Evolutionary conservation across 2,329 filamentous ascomycete genomes (phyloP).

Genomic region (Aspergillus sp.): DNA sequence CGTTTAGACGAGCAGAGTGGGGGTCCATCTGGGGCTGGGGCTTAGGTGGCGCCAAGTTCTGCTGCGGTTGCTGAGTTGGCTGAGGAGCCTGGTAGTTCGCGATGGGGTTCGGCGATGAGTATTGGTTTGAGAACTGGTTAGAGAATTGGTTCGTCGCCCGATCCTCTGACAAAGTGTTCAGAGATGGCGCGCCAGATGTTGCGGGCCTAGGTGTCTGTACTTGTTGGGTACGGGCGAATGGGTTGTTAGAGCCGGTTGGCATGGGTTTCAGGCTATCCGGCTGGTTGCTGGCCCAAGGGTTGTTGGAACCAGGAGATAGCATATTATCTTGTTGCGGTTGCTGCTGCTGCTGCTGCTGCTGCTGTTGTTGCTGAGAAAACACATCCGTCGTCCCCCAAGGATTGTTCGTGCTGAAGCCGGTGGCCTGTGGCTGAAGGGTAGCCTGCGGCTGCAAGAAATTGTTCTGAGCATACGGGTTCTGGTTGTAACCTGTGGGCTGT

Average conservation of each 20-base stretch:
- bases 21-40: conserved; percentile 48
- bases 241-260: conserved; percentile 95
- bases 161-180: conserved; percentile 79
- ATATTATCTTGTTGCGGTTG: conserved; percentile 57
- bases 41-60: conserved; percentile 28
- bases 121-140: conserved; percentile 58
- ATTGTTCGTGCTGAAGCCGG: conserved; percentile 56
- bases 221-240: conserved; percentile 71
- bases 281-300: conserved; percentile 77
- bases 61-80: conserved; percentile 25
- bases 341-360: conserved; percentile 35
- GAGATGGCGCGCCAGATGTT: conserved; percentile 62
- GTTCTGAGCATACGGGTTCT: conserved; percentile 45
- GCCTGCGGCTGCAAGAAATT: conserved; percentile 52
- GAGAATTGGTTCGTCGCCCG: conserved; percentile 68
- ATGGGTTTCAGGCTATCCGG: conserved; percentile 71
- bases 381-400: conserved; percentile 53
- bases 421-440: conserved; percentile 59
- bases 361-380: conserved; percentile 52
- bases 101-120: conserved; percentile 52
- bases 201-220: conserved; percentile 38
- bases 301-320: conserved; percentile 80
- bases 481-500: conserved; percentile 70
- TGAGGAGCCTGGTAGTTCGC: conserved; percentile 47
- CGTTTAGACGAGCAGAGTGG: conserved; percentile 74